A percentile compares a stretch with the other conserved stretches of the same genome.
phyloP scores from a whole-genome alignment of 2,329 filamentous ascomycete genomes.

The Zasmidium cellare region DNA sequence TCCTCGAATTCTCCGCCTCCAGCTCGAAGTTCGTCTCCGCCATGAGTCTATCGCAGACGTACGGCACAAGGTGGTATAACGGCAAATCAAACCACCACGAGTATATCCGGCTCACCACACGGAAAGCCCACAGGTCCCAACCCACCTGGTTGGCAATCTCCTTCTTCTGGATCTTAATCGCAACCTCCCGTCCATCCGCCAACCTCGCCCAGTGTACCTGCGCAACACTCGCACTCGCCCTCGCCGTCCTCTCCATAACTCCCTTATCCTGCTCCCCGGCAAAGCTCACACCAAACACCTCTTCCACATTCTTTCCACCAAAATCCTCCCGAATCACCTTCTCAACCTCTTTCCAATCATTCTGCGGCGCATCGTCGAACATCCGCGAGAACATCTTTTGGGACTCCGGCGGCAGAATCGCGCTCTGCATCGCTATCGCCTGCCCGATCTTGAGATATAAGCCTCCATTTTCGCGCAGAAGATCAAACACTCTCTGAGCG shows the following conservation, averaged over 20 bases:
- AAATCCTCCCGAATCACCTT: conserved; percentile 86
- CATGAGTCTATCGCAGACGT: conserved; percentile 86
- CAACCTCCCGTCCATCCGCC: conserved; percentile 84
- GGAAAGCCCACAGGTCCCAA: conserved; percentile 96
- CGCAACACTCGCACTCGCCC: conserved; percentile 86
- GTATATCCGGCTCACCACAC: conserved; percentile 80
- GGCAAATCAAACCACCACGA: conserved; percentile 91
- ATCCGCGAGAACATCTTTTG: conserved; percentile 94
- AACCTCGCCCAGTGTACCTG: conserved; percentile 95
- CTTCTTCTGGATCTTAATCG: conserved; percentile 93
- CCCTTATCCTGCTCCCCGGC: conserved; percentile 52
- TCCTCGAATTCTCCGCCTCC: conserved; percentile 83
- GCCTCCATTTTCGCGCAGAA: conserved; percentile 84
- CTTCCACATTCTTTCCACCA: conserved; percentile 76
- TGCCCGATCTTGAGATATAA: conserved; percentile 97
- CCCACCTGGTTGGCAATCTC: conserved; percentile 89
- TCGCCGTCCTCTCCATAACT: conserved; percentile 69
- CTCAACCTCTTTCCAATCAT: conserved; percentile 82
- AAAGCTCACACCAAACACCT: conserved; percentile 91
- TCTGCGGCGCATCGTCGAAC: conserved; percentile 97
- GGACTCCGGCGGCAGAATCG: conserved; percentile 88
- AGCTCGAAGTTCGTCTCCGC: conserved; percentile 94
- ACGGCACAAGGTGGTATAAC: conserved; percentile 85
- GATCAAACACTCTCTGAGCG: conserved; percentile 76
- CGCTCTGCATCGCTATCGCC: conserved; percentile 97